A percentile compares a stretch with the other conserved stretches of the same genome.
These are phyloP conservation scores for Gossypium ekmanianum DNA, from an alignment of 345 rosid genomes.

Conservation along the genomic window DNA sequence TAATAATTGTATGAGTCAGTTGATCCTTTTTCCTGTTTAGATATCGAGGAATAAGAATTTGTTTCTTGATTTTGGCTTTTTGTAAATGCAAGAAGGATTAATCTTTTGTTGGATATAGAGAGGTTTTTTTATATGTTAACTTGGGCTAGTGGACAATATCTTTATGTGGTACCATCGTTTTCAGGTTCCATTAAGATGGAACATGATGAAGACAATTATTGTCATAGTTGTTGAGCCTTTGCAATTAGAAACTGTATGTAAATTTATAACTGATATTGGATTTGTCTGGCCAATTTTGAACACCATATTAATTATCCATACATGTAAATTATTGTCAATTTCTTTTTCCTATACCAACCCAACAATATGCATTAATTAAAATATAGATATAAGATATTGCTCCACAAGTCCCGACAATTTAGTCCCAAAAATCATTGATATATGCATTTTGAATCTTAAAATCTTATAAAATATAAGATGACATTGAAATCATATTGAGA, in stretches of 20 bases:
- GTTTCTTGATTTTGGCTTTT: neutral
- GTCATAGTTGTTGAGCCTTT: neutral
- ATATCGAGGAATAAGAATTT: neutral
- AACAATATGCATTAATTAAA: neutral
- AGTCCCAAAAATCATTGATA: no score
- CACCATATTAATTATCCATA: neutral
- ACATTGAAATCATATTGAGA: no score
- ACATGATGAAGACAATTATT: neutral
- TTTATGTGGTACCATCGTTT: neutral
- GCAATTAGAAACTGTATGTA: neutral
- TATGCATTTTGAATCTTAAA: no score
- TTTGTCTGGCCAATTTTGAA: neutral
- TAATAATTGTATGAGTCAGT: neutral
- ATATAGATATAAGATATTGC: no score
- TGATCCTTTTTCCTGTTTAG: neutral
- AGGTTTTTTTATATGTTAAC: neutral
- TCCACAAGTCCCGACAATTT: neutral
- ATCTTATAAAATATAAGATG: no score
- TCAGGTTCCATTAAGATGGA: neutral
- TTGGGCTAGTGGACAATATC: conserved; percentile 4
- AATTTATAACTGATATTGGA: neutral
- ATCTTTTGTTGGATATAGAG: neutral
- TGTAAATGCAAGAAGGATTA: neutral
- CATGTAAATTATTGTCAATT: neutral
- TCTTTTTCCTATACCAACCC: neutral